phyloP scores from a whole-genome alignment of 2,329 filamentous ascomycete species.

The Tolypocladium pustulatum region DNA sequence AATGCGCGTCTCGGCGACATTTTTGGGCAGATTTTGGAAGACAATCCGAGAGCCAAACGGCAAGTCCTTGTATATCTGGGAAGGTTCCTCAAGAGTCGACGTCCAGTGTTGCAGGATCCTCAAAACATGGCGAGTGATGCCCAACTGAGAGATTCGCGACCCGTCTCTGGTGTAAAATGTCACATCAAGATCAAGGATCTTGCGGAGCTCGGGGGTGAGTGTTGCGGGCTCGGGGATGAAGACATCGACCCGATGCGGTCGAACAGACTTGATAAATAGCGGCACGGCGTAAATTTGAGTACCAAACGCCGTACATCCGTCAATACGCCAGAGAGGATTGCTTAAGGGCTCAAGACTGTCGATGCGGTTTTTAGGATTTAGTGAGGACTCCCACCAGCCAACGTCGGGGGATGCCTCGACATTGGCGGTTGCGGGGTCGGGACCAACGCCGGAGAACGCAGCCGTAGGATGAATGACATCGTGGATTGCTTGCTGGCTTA shows the following conservation, averaged over 20 bases:
- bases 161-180: conserved; percentile 47
- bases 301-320: conserved; percentile 45
- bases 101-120: conserved; percentile 45
- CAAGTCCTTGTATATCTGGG: conserved; percentile 28
- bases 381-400: conserved; percentile 35
- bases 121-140: conserved; percentile 42
- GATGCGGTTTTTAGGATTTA: conserved; percentile 52
- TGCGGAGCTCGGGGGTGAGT: conserved; percentile 29
- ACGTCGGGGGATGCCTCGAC: background rate
- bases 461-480: conserved; percentile 49
- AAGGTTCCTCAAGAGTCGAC: conserved; percentile 15
- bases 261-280: conserved; percentile 32
- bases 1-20: conserved; percentile 35
- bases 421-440: background rate
- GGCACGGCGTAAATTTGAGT: conserved; percentile 48
- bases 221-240: conserved; percentile 42
- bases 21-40: conserved; percentile 36
- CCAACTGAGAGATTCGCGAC: conserved; percentile 34
- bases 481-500: conserved; percentile 40
- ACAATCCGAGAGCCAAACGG: conserved; percentile 50
- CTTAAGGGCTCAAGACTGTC: conserved; percentile 38
- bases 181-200: conserved; percentile 34
- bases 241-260: conserved; percentile 46
- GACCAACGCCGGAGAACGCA: conserved; percentile 26
- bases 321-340: conserved; percentile 44